Conservation (phyloP, 176 grass and related monocot species). For the Aegilops speltoides region DNA sequence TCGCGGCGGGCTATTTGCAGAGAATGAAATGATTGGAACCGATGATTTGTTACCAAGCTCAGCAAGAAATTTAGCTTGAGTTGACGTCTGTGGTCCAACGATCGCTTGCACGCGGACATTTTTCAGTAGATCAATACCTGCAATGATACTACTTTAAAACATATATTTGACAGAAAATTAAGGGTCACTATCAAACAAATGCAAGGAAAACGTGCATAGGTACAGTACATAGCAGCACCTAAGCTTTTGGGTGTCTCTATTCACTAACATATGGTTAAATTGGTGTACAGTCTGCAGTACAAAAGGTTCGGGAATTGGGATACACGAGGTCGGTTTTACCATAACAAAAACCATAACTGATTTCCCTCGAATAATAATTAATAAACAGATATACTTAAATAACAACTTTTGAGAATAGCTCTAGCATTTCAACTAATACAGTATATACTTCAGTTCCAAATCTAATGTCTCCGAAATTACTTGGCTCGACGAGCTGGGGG, state of each 20-base stretch:
- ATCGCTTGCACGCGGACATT: constrained; percentile 75
- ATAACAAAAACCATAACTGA: too few species aligned
- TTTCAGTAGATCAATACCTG: constrained; percentile 80
- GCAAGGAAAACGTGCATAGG: not conserved
- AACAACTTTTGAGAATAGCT: not conserved
- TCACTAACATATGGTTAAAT: not conserved
- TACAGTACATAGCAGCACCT: not conserved
- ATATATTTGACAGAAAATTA: not conserved
- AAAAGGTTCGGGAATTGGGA: not conserved
- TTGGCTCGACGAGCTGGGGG: too few species aligned
- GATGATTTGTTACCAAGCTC: constrained; percentile 65
- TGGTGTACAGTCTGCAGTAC: not conserved
- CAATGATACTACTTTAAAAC: not conserved
- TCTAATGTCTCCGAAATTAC: not conserved
- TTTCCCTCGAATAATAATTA: too few species aligned
- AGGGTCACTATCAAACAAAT: not conserved
- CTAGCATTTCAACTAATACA: not conserved
- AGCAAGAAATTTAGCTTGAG: constrained; percentile 58
- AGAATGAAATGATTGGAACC: constrained; percentile 81
- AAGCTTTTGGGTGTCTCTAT: not conserved
- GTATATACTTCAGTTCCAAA: not conserved
- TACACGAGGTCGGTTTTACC: not conserved
- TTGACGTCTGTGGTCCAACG: constrained; percentile 65
- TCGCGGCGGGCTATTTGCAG: constrained; percentile 29
- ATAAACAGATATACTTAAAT: not conserved